These are phyloP conservation scores for Trichocladium antarcticum DNA, from an alignment of 495 filamentous ascomycete genomes.

Conservation along the genomic window DNA sequence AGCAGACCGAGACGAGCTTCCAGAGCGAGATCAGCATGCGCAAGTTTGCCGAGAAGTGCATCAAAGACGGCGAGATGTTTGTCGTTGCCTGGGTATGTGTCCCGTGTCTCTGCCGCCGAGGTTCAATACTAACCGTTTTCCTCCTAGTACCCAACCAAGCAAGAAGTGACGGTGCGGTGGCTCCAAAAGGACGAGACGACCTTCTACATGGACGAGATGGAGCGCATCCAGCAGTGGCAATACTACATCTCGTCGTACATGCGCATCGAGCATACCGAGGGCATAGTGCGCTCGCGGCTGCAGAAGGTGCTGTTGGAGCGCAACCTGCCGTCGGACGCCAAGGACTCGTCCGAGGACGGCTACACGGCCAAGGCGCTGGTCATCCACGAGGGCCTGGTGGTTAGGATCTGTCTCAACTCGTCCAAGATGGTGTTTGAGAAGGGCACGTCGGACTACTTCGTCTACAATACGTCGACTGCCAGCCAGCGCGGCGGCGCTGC, in stretches of 20 bases:
- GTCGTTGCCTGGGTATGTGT: conserved; percentile 69
- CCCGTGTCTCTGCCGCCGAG: background rate
- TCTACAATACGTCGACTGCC: conserved; percentile 38
- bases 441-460: conserved; percentile 46
- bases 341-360: conserved; percentile 36
- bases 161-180: conserved; percentile 54
- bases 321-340: conserved; percentile 51
- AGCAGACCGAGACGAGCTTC: conserved; percentile 70
- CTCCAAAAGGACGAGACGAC: conserved; percentile 73
- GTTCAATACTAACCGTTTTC: background rate
- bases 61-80: conserved; percentile 85
- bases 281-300: conserved; percentile 53
- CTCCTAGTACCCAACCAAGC: conserved; percentile 44
- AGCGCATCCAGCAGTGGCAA: conserved; percentile 57
- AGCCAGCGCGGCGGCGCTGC: background rate
- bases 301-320: conserved; percentile 60
- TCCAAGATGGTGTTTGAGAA: conserved; percentile 72
- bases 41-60: conserved; percentile 73
- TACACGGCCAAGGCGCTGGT: conserved; percentile 45
- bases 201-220: conserved; percentile 55
- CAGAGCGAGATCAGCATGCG: conserved; percentile 74
- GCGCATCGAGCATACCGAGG: conserved; percentile 81
- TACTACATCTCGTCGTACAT: conserved; percentile 90
- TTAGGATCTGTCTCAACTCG: conserved; percentile 70
- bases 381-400: conserved; percentile 61